Evolutionary conservation across 768 basidiomycete genomes (phyloP).

Genomic region (Russula brevipes): DNA sequence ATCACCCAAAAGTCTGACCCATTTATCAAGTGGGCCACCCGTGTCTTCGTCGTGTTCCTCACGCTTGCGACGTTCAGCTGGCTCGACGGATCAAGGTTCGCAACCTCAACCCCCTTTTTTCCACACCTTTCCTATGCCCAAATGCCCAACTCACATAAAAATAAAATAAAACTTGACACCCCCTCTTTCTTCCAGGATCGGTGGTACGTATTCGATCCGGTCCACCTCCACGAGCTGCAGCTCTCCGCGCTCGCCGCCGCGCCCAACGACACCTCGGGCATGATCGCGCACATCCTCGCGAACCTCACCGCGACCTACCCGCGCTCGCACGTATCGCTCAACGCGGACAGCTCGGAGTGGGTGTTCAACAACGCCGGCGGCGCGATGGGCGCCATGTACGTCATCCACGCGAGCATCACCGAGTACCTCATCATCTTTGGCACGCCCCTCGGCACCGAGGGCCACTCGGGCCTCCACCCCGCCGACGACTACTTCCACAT

Average conservation of each 20-base stretch:
- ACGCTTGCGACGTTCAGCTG: slow-evolving; percentile 16
- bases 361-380: slow-evolving; percentile 97
- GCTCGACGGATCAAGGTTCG: slow-evolving; percentile 24
- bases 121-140: too few relatives aligned
- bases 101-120: too few relatives aligned
- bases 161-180: neutral
- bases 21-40: slow-evolving; percentile 15
- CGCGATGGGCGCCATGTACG: slow-evolving; percentile 97
- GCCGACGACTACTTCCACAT: slow-evolving; percentile 99
- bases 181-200: slow-evolving; percentile 46
- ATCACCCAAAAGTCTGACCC: slow-evolving; percentile 1
- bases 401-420: slow-evolving; percentile 94
- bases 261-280: slow-evolving; percentile 59
- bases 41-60: slow-evolving; percentile 7
- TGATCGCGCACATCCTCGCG: slow-evolving; percentile 76
- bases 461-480: slow-evolving; percentile 88
- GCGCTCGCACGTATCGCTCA: slow-evolving; percentile 47
- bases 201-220: slow-evolving; percentile 84
- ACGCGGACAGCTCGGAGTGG: slow-evolving; percentile 71
- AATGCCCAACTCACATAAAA: neutral
- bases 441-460: slow-evolving; percentile 94
- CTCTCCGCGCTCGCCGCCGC: slow-evolving; percentile 64
- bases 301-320: slow-evolving; percentile 77
- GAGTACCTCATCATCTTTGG: slow-evolving; percentile 97
- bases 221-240: slow-evolving; percentile 64